These are phyloP conservation scores for Quillaja saponaria DNA, from an alignment of 306 rosid species.

Conservation along the genomic window DNA sequence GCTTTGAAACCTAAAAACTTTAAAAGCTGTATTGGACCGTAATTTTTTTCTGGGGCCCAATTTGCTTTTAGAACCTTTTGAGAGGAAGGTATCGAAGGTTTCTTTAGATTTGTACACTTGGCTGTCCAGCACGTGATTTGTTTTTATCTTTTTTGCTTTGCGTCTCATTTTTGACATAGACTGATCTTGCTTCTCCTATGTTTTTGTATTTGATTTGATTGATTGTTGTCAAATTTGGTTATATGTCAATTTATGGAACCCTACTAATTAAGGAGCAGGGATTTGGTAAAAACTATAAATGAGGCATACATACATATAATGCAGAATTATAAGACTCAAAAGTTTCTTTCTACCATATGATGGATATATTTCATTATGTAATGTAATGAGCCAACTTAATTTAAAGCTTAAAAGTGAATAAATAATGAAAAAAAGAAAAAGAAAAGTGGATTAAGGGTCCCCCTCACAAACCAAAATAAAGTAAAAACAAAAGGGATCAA, in stretches of 20 bases:
- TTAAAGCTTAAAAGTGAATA: conserved; percentile 32
- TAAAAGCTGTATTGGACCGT: too few species aligned
- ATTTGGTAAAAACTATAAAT: background rate
- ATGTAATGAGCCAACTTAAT: conserved; percentile 10
- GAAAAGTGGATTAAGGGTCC: conserved; percentile 47
- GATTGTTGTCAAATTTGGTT: background rate
- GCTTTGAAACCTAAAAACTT: too few species aligned
- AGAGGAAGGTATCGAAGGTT: too few species aligned
- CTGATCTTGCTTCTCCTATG: background rate
- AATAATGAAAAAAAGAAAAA: conserved; percentile 32
- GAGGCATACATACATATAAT: too few species aligned
- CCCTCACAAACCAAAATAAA: conserved; percentile 44
- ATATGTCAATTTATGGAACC: background rate
- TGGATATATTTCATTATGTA: conserved; percentile 1
- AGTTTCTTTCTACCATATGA: conserved; percentile 25
- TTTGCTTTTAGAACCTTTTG: too few species aligned
- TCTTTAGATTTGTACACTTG: conserved; percentile 22
- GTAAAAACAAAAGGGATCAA: conserved; percentile 44
- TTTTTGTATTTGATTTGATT: too few species aligned
- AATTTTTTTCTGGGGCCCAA: too few species aligned
- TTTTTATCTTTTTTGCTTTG: background rate
- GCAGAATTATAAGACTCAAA: conserved; percentile 34
- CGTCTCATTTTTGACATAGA: background rate
- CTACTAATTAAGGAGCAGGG: too few species aligned
- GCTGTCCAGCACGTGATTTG: conserved; percentile 25